Percentiles rank a stretch among this genome's conserved stretches.
These are phyloP conservation scores for Backusella tuberculispora DNA, from an alignment of 192 early-diverging fungal genomes.

Conservation along the genomic window DNA sequence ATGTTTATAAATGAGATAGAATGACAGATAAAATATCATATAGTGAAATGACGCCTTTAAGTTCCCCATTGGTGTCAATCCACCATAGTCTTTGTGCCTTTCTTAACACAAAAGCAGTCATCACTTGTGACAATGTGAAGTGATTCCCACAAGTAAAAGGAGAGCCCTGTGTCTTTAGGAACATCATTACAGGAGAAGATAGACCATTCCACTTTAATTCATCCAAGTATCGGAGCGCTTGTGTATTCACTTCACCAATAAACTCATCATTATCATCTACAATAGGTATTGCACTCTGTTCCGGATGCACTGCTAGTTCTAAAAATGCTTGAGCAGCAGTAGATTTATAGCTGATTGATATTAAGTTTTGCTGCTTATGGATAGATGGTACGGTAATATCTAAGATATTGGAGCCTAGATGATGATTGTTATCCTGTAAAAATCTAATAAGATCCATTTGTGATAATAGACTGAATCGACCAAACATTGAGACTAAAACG, in stretches of 20 bases:
- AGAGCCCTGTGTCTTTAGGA: conserved; percentile 50
- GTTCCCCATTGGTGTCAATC: conserved; percentile 55
- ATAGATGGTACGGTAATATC: conserved; percentile 39
- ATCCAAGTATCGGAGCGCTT: conserved; percentile 71
- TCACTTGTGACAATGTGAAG: conserved; percentile 55
- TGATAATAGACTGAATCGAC: conserved; percentile 44
- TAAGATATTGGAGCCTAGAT: conserved; percentile 48
- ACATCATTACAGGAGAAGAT: conserved; percentile 64
- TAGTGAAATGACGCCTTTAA: conserved; percentile 69
- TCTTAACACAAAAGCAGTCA: conserved; percentile 53
- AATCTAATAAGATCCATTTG: conserved; percentile 60
- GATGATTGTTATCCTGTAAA: conserved; percentile 54
- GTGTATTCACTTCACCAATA: conserved; percentile 70
- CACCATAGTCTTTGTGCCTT: conserved; percentile 70
- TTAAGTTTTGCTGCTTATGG: background rate
- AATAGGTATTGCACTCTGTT: conserved; percentile 63
- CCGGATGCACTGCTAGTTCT: conserved; percentile 45
- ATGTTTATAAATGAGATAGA: conserved; percentile 21
- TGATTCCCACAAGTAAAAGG: conserved; percentile 53
- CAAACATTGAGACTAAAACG: conserved; percentile 43
- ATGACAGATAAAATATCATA: conserved; percentile 67
- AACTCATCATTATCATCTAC: conserved; percentile 58
- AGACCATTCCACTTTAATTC: conserved; percentile 54
- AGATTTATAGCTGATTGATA: conserved; percentile 42
- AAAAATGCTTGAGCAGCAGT: conserved; percentile 51